Percentiles rank a stretch among this genome's conserved stretches.
Conservation (phyloP, 2,329 filamentous ascomycete species). For the Aplosporella prunicola region DNA sequence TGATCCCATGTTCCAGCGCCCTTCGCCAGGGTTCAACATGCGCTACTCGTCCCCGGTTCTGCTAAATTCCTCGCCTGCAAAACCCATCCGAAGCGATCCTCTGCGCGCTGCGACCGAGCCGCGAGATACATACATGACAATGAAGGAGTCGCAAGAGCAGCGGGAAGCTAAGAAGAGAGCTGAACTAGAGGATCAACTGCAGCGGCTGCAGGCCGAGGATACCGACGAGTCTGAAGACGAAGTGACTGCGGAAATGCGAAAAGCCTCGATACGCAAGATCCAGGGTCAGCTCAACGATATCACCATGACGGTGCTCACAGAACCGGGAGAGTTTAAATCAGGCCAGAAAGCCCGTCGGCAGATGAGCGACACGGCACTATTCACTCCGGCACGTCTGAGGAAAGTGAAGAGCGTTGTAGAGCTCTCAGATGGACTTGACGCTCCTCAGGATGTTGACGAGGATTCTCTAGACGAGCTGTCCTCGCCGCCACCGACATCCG, state of each 20-base stretch:
- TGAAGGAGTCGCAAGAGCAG: constrained; percentile 36
- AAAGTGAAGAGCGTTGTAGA: constrained; percentile 14
- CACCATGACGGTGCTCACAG: not conserved
- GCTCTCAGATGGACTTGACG: constrained; percentile 16
- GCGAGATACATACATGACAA: constrained; percentile 33
- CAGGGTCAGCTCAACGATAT: not conserved
- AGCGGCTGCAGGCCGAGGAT: constrained; percentile 10
- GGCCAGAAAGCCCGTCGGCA: constrained; percentile 14
- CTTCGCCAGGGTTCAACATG: constrained; percentile 33
- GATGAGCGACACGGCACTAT: constrained; percentile 13
- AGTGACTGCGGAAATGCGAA: constrained; percentile 16
- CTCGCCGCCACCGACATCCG: constrained; percentile 13
- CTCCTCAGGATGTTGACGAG: constrained; percentile 14
- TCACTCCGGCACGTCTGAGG: constrained; percentile 19
- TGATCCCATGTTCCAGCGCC: constrained; percentile 36
- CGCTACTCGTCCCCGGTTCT: constrained; percentile 29
- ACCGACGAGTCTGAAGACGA: constrained; percentile 16
- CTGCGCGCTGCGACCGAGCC: constrained; percentile 31
- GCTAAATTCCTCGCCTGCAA: constrained; percentile 31
- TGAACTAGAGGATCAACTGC: constrained; percentile 8
- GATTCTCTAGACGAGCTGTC: constrained; percentile 24
- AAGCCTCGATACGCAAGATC: constrained; percentile 16
- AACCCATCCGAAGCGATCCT: constrained; percentile 14
- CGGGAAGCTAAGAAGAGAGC: constrained; percentile 18
- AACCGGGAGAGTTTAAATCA: constrained; percentile 11